A percentile compares a stretch with the other conserved stretches of the same genome.
Evolutionary conservation across 2,329 filamentous ascomycete species (phyloP).

Genomic region (Pseudocercospora fuligena): DNA sequence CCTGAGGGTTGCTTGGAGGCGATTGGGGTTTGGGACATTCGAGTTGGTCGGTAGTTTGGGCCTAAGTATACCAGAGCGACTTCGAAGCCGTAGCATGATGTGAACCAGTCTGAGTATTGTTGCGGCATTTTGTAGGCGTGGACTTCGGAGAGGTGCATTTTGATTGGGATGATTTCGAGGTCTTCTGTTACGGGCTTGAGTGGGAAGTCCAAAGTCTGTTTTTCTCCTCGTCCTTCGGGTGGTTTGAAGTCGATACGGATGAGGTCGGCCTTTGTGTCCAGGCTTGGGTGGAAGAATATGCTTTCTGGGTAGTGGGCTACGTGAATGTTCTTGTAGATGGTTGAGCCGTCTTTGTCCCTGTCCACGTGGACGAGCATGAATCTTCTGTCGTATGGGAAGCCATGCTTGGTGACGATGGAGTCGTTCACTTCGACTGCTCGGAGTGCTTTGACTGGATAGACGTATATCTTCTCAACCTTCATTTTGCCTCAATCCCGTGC

Average conservation of each 20-base stretch:
- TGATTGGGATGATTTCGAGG: constrained; percentile 45
- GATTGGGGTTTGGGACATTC: constrained; percentile 40
- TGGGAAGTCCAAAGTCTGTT: constrained; percentile 45
- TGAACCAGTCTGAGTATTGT: constrained; percentile 51
- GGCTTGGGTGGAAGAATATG: constrained; percentile 47
- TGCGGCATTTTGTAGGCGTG: constrained; percentile 50
- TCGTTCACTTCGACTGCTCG: constrained; percentile 45
- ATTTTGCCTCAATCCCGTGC: constrained; percentile 21
- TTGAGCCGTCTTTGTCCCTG: constrained; percentile 38
- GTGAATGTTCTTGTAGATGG: constrained; percentile 48
- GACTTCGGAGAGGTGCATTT: constrained; percentile 51
- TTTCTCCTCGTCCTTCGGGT: constrained; percentile 30
- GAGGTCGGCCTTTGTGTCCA: constrained; percentile 39
- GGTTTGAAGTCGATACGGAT: constrained; percentile 49
- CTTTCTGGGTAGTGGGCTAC: constrained; percentile 47
- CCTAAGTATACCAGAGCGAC: constrained; percentile 52
- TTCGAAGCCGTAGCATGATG: constrained; percentile 49
- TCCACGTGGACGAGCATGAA: constrained; percentile 49
- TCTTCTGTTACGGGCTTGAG: constrained; percentile 44
- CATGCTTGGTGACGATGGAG: constrained; percentile 49
- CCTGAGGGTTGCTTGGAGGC: constrained; percentile 19
- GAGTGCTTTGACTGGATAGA: constrained; percentile 56
- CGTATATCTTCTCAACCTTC: constrained; percentile 47
- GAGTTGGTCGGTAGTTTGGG: constrained; percentile 46
- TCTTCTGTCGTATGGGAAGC: constrained; percentile 52